Base-by-base conservation (phyloP, 2,329 filamentous ascomycete species). In the Xylaria sp. region DNA sequence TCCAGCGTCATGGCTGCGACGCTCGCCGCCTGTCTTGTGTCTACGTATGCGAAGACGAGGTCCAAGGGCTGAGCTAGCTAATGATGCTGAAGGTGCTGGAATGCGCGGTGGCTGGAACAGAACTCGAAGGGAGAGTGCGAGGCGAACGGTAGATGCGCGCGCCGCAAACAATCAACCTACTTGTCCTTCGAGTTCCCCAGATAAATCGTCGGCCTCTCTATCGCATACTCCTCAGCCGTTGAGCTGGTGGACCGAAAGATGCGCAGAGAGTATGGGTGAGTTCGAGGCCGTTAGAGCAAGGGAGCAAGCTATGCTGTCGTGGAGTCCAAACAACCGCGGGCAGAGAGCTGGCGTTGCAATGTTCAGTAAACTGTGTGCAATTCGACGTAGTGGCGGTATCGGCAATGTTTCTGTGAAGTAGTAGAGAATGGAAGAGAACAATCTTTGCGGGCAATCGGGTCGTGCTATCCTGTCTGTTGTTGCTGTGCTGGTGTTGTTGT, bases 1-100 rank as follows among this genome's bases (percentile, higher is more conserved):
- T 77, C 76, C 60, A 79, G 73, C 39, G 79, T 77, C 81, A 83
- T 82, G 58, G 56, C 68, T 60, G 60, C 62, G 25, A 66, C 67
- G 36, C 32, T 25, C 39, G 34, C 28, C 39, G 30, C 63, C 48
- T 46, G 20, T 52, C 20, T 5, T 61, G n/a, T 36, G n/a, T n/a
- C 50, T 61, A 15, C 12, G 45, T 41, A 30, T 46, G 36, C n/a
- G 41, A 41, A 36, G 23, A 36, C 18, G 23, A 55, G 30, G 20
- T 13, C 55, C 20, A 39, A 41, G 30, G 28, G 36, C 18, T 4
- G 30, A 50, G 67, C 65, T 57, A 59, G 60, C 55, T 53, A 28
- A 23, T 8, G 45, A 28, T 15, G 45, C 23, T 25, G 23, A 70
- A 65, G 66, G 69, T 2, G 68, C 59, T 65, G 68, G 69, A 46